Base-by-base conservation (phyloP, 2,329 filamentous ascomycete species). In the Chaetomium olivaceum region DNA sequence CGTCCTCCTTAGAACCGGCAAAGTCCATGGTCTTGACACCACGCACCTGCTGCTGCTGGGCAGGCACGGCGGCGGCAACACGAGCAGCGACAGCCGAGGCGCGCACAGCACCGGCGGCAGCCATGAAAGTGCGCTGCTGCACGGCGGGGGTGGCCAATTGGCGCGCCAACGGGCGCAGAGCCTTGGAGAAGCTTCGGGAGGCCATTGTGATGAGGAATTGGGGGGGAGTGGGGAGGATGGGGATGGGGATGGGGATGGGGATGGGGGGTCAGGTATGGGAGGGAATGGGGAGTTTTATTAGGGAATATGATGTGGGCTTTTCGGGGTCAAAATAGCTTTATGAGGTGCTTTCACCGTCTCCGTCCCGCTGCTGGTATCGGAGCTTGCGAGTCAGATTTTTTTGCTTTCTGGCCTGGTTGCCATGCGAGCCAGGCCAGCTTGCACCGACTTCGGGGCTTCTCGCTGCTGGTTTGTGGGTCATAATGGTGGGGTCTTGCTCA, bases 11-110 rank as follows among this genome's bases (percentile, higher is more conserved):
- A 78, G 87, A 86, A 76, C 93, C 95, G 73, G 95, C 95, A 81
- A 99, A 99, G 88, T 98, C 93, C 81, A 99, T 94, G 74, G 94
- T 97, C 92, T 99, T 98, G 77, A 97, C 83, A 80, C 95, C 95
- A 78, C 95, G 90, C 72, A 86, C 83, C 84, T 92, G 90, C 79
- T 88, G 85, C 68, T 76, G 84, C 68, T 76, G 75, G 64, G 76
- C 76, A 71, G 79, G 77, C 68, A 78, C 52, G 59, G 67, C 67
- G 61, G 69, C 81, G 73, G 80, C 81, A 73, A 80, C 82, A 79
- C 70, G 77, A 71, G 81, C 82, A 71, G 82, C 80, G 73, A 80
- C 82, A 71, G 84, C 82, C 73, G 83, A 81, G 69, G 82, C 81
- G 71, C 85, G 80, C 70, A 83, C 82, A 68, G 83, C 80, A 76